Evolutionary conservation across 257 asterid genomes (phyloP).

Genomic region (Solanum virginianum): DNA sequence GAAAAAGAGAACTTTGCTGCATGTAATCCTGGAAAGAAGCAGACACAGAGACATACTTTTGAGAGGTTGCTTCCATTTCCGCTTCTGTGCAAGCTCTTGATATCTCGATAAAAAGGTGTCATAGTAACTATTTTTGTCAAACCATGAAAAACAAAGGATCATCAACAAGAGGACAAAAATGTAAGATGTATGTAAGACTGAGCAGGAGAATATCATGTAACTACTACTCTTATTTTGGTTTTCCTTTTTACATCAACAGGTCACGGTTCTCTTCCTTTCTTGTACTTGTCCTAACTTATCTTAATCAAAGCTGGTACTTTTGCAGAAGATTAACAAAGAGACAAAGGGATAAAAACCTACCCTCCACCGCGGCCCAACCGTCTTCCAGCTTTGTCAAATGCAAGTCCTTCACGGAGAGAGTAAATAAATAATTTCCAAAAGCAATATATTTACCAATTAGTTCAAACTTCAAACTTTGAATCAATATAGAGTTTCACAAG

Average conservation of each 20-base stretch:
- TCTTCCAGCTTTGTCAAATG: constrained; percentile 84
- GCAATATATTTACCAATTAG: neutral
- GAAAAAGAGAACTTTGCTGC: neutral
- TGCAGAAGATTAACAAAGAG: neutral
- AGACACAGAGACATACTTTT: constrained; percentile 24
- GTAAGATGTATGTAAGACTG: neutral
- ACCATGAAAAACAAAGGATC: constrained; percentile 1
- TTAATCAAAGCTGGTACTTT: too few species aligned
- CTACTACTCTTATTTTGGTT: neutral
- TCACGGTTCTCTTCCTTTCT: neutral
- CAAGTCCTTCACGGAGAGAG: constrained; percentile 47
- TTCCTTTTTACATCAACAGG: neutral
- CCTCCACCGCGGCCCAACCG: constrained; percentile 99
- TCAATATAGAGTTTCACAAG: neutral
- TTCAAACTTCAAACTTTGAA: neutral
- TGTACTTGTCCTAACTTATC: neutral
- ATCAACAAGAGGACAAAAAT: neutral
- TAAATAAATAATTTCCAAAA: neutral
- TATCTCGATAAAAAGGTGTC: constrained; percentile 69
- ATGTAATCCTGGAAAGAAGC: neutral
- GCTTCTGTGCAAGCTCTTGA: constrained; percentile 48
- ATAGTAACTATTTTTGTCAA: constrained; percentile 43
- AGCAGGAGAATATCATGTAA: neutral
- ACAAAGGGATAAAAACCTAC: constrained; percentile 27
- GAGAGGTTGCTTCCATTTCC: constrained; percentile 78